A percentile compares a stretch with the other conserved stretches of the same genome.
phyloP scores from a whole-genome alignment of 805 yeast genomes.

The Saturnispora bothae region DNA sequence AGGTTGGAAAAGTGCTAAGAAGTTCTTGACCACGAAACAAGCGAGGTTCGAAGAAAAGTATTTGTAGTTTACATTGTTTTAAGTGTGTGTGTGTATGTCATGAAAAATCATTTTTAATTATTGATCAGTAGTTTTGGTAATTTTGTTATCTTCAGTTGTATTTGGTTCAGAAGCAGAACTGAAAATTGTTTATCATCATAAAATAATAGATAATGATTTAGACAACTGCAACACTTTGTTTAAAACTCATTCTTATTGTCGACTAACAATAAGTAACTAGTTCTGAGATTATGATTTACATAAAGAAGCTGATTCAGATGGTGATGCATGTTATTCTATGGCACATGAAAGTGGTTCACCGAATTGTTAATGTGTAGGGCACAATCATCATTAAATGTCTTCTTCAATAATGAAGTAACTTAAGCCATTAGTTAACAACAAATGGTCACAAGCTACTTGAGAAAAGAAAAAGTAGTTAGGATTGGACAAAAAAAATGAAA shows the following conservation, averaged over 20 bases:
- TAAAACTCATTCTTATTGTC: too few relatives aligned
- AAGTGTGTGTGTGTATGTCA: not conserved
- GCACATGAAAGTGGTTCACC: slow-evolving; percentile 42
- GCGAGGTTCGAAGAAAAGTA: slow-evolving; percentile 24
- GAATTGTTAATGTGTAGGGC: slow-evolving; percentile 24
- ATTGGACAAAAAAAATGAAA: not conserved
- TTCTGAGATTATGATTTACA: too few relatives aligned
- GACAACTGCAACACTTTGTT: too few relatives aligned
- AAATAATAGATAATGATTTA: slow-evolving; percentile 16
- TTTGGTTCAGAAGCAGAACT: slow-evolving; percentile 92
- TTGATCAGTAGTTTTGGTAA: slow-evolving; percentile 55
- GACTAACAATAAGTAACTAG: too few relatives aligned
- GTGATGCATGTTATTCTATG: slow-evolving; percentile 95
- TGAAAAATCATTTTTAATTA: not conserved
- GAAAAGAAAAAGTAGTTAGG: too few relatives aligned
- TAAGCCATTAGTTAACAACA: too few relatives aligned
- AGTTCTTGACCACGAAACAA: slow-evolving; percentile 33
- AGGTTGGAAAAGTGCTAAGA: slow-evolving; percentile 31
- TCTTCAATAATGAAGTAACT: too few relatives aligned
- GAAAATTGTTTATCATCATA: slow-evolving; percentile 63
- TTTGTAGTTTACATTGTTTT: slow-evolving; percentile 7
- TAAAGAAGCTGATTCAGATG: slow-evolving; percentile 52
- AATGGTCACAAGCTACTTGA: too few relatives aligned
- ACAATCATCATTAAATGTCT: slow-evolving; percentile 26
- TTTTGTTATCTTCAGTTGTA: slow-evolving; percentile 62